Evolutionary conservation across 495 filamentous ascomycete genomes (phyloP), one percentile per base, ranked within the genome.

Genomic region (Penicillium bialowiezense): DNA sequence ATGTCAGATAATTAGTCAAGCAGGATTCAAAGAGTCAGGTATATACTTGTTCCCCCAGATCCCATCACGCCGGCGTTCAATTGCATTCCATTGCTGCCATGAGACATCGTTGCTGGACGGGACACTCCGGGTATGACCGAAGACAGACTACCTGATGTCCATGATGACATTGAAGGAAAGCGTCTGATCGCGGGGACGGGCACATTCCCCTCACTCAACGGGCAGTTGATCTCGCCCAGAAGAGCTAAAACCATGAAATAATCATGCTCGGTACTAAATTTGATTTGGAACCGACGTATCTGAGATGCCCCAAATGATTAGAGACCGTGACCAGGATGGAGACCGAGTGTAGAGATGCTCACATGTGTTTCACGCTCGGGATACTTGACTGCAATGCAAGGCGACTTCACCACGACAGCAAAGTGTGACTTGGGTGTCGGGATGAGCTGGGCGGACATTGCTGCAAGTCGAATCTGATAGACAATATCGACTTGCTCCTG

Each of bases 241-340:
- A 71, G 57, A 7, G 63, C 50, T n/a, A 76, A 54, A 1, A 60
- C 61, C 6, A 61, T 60, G 24, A 68, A 69, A 50, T 67, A 76
- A 43, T 76, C 71, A 7, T 55, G 42, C 14, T 70, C 62, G 3
- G 56, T 58, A 1, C 46, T 55, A 43, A 76, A 74, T 40, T 72
- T 74, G 51, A 76, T 56, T 40, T 76, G 73, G 14, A 76, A 72
- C 4, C 73, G 68, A 41, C 65, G 65, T 18, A 69, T 51, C 73
- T 76, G 45, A 4, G 2, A 5, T 36, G 12, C n/a, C n/a, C n/a
- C n/a, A n/a, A n/a, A n/a, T n/a, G n/a, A n/a, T 48, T n/a, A 41
- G 19, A 5, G 10, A 14, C 7, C 13, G 44, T n/a, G 3, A 24
- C 8, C 5, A 3, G 6, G 18, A n/a, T 15, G 2, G 7, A 40